These are phyloP conservation scores for Hevea brasiliensis DNA, from an alignment of 345 rosid species.

Conservation along the genomic window DNA sequence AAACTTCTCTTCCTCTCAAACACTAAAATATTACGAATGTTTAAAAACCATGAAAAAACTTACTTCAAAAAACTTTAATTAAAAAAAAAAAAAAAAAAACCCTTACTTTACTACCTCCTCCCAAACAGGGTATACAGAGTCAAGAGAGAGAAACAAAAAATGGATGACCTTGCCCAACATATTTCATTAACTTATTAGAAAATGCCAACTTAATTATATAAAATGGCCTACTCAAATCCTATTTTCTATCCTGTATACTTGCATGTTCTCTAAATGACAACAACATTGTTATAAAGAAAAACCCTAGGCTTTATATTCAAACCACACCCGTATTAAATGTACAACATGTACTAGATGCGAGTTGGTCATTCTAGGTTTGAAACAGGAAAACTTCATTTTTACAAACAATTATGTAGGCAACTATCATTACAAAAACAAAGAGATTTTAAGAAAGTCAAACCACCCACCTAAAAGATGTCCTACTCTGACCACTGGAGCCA, in stretches of 20 bases:
- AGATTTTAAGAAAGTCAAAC: background rate
- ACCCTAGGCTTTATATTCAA: background rate
- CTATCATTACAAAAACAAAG: background rate
- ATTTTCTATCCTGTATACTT: too few species aligned
- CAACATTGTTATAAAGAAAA: background rate
- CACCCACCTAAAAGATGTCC: constrained; percentile 48
- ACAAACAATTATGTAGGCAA: background rate
- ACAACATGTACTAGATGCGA: background rate
- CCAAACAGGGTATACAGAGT: too few species aligned
- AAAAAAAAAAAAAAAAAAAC: too few species aligned
- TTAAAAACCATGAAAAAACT: too few species aligned
- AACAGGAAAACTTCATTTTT: background rate
- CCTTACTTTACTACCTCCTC: too few species aligned
- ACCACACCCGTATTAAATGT: background rate
- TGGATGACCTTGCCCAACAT: background rate
- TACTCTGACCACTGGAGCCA: constrained; percentile 40
- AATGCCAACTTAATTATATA: background rate
- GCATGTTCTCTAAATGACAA: background rate
- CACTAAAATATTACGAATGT: too few species aligned
- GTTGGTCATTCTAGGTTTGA: background rate
- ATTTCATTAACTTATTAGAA: too few species aligned
- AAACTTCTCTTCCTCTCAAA: too few species aligned
- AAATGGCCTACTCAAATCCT: background rate
- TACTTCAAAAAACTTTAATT: too few species aligned
- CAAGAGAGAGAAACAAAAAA: background rate